A percentile compares a stretch with the other conserved stretches of the same genome.
Evolutionary conservation across 805 yeast genomes (phyloP).

Genomic region (Candida methanosorbosa): DNA sequence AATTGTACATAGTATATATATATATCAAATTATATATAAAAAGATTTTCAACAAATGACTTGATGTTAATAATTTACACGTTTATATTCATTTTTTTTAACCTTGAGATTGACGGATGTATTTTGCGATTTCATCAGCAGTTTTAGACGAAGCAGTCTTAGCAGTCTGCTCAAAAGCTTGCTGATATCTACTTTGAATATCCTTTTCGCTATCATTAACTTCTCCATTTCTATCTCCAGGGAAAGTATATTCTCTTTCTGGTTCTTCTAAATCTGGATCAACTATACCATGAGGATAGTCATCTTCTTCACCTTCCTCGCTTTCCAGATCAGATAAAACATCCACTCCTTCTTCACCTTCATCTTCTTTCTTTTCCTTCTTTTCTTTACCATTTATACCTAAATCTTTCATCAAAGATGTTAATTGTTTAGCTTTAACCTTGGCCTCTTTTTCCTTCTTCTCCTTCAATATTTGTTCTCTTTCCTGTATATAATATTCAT

Average conservation of each 20-base stretch:
- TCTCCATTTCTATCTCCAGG: slow-evolving; percentile 58
- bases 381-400: slow-evolving; percentile 45
- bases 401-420: slow-evolving; percentile 77
- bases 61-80: too few species aligned
- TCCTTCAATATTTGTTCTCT: slow-evolving; percentile 72
- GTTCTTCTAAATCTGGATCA: slow-evolving; percentile 26
- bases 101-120: slow-evolving; percentile 34
- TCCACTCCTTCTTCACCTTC: slow-evolving; percentile 28
- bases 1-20: too few species aligned
- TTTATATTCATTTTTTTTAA: too few species aligned
- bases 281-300: slow-evolving; percentile 34
- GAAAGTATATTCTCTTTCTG: slow-evolving; percentile 61
- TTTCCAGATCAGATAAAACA: slow-evolving; percentile 42
- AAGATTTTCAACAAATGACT: too few species aligned
- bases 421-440: slow-evolving; percentile 62
- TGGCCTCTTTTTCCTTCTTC: slow-evolving; percentile 67
- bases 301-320: slow-evolving; percentile 37
- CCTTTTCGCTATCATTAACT: slow-evolving; percentile 38
- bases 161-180: slow-evolving; percentile 59
- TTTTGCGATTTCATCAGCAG: slow-evolving; percentile 66
- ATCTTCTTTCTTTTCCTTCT: slow-evolving; percentile 9
- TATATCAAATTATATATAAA: too few species aligned
- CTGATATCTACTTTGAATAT: slow-evolving; percentile 62
- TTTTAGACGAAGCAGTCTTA: slow-evolving; percentile 51
- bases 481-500: slow-evolving; percentile 75